Conservation (phyloP, 116 monocot species). For the Phalaenopsis hybrid region DNA sequence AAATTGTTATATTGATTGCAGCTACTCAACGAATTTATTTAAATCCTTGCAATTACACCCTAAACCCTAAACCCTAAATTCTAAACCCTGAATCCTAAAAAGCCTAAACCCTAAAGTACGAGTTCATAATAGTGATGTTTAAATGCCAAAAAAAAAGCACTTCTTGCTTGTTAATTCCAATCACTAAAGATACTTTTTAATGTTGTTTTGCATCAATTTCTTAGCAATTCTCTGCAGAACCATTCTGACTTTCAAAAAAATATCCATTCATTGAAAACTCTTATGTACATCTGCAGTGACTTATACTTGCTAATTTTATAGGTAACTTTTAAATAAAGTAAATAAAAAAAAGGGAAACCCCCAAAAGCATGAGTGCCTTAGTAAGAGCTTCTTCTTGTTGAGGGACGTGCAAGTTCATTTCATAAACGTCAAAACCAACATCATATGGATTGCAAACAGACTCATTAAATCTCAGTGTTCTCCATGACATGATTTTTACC, state of each 20-base stretch:
- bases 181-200: background rate
- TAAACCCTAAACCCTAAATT: too few species aligned
- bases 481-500: conserved; percentile 98
- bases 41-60: too few species aligned
- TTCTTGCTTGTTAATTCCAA: background rate
- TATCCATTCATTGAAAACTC: background rate
- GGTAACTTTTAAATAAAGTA: background rate
- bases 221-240: background rate
- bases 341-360: conserved; percentile 38
- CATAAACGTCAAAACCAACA: conserved; percentile 99
- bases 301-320: background rate
- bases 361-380: conserved; percentile 97
- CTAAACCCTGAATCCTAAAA: too few species aligned
- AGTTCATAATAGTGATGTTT: background rate
- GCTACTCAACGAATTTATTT: too few species aligned
- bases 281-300: background rate
- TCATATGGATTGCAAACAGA: conserved; percentile 99
- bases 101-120: too few species aligned
- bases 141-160: background rate
- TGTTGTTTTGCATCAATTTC: background rate
- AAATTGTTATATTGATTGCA: too few species aligned
- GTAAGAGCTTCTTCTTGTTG: conserved; percentile 99
- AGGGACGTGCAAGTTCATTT: conserved; percentile 99
- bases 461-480: conserved; percentile 95
- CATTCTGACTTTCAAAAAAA: background rate